phyloP scores from a whole-genome alignment of 176 grass and related monocot genomes.

The Carex pumila region DNA sequence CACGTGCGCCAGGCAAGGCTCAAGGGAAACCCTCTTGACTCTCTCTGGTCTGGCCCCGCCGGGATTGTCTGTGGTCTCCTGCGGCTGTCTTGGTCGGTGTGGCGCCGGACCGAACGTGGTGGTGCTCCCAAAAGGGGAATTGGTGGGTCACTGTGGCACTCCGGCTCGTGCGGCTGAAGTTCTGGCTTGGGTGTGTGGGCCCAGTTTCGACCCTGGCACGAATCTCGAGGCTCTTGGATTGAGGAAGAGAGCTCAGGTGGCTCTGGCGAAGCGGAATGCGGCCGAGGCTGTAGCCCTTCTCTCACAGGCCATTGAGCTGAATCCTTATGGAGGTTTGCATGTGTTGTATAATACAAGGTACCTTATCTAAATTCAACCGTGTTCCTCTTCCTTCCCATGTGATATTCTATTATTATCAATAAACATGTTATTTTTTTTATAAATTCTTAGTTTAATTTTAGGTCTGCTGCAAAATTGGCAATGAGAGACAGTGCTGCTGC shows the following conservation, averaged over 20 bases:
- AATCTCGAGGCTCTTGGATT: conserved; percentile 46
- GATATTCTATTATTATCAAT: background rate
- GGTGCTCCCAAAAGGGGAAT: conserved; percentile 24
- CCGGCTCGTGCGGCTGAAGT: conserved; percentile 45
- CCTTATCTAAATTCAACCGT: background rate
- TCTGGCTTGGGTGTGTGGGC: conserved; percentile 40
- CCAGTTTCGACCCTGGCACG: conserved; percentile 35
- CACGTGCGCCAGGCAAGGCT: conserved; percentile 69
- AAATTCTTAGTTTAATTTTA: conserved; percentile 25
- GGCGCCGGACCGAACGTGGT: conserved; percentile 62
- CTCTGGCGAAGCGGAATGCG: conserved; percentile 38
- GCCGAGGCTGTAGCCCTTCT: conserved; percentile 62
- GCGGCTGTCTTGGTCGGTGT: conserved; percentile 78
- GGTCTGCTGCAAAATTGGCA: conserved; percentile 64
- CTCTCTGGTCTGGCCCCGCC: conserved; percentile 50
- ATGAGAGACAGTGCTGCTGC: conserved; percentile 34
- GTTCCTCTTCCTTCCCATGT: background rate
- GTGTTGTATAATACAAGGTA: conserved; percentile 63
- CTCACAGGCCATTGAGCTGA: conserved; percentile 46
- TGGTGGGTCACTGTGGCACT: conserved; percentile 60
- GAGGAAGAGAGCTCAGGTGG: conserved; percentile 50
- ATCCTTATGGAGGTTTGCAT: conserved; percentile 55
- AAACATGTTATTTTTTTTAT: background rate
- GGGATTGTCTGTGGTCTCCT: conserved; percentile 46
- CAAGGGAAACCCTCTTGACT: conserved; percentile 53